Base-by-base conservation (phyloP, 106 monocot species). In the Xerophyta viscosa region DNA sequence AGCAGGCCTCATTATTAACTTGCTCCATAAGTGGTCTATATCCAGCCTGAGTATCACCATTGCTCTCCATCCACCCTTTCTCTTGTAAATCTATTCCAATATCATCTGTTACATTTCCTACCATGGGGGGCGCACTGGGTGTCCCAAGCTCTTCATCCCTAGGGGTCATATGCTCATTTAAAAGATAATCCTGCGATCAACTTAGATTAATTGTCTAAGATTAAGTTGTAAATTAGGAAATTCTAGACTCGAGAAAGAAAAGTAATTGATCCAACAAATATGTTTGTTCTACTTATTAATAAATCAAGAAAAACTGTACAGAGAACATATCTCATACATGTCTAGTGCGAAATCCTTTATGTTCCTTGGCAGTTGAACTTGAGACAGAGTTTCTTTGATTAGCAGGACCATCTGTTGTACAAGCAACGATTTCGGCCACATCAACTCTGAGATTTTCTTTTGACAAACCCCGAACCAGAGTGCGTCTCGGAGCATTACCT, bases 111-210 rank as follows among this genome's bases (percentile, higher is more conserved):
- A 62, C 64, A 57, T 27, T 65, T 67, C 64, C 84, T 24, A 54
- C 50, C 3, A 98, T 82, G 15, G 89, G 89, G 29, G 96, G 96
- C 28, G 96, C 96, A 69, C 96, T 98, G 0, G 96, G 89, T 24
- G 89, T 77, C 50, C 63, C 69, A 24, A 83, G 24, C n/a, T n/a
- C n/a, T 61, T 80, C 47, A 60, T 58, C 68, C 8, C 28, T 67
- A 37, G 33, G 29, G 8, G 41, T 33, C 54, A 65, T 54, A 54
- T 36, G 42, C 20, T 63, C 70, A 56, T 59, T 29, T 46, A 54
- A 46, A 47, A 46, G 36, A 53, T 48, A 24, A 56, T 22, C 66
- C 88, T 88, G 60, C 31, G 61, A 20, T 46, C 9, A 31, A 28
- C n/a, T n/a, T n/a, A n/a, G n/a, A n/a, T n/a, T n/a, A n/a, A n/a